Base-by-base conservation (phyloP, 1,284 basidiomycete genomes). In the Sporisorium iseilematis-ciliati region DNA sequence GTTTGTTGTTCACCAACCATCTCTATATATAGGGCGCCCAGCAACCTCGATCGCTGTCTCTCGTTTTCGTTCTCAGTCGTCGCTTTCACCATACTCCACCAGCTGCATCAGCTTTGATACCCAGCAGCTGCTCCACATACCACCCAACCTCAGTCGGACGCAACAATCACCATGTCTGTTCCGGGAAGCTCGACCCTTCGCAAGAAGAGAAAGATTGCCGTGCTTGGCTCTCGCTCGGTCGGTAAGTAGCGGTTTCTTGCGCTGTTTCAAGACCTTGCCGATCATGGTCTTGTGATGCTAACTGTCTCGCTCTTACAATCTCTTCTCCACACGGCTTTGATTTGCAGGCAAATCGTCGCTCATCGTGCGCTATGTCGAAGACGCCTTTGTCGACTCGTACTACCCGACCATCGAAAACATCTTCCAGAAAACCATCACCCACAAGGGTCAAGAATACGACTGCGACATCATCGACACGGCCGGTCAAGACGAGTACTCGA, bases 391-490 rank as follows among this genome's bases (percentile, higher is more conserved):
- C 84, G 92, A 93, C 69, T 89, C 90, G 23, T 94, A 97, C 89
- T 96, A 94, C 86, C 95, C 95, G 21, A 97, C 95, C 69, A 97
- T 97, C 85, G 95, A 97, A 86, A 90, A 89, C 79, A 93, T 92
- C 48, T 93, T 93, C 85, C 89, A 91, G 75, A 97, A 97, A 89
- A 89, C 88, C 51, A 90, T 98, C 86, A 90, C 89, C 76, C 91
- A 92, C 88, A 92, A 92, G 69, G 93, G 93, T 59, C 88, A 90
- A 48, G 92, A 95, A 77, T 98, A 93, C 84, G 91, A 94, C 77
- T 94, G 94, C 88, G 95, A 98, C 88, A 97, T 99, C 87, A 94
- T 99, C 84, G 97, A 99, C 87, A 97, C 95, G 67, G 97, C 97
- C 60, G 97, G 97, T 26, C 81, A 99, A 91, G 93, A 94, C 81